phyloP scores from a whole-genome alignment of 108 stramenopile genomes.

The Stephanodiscus triporus region DNA sequence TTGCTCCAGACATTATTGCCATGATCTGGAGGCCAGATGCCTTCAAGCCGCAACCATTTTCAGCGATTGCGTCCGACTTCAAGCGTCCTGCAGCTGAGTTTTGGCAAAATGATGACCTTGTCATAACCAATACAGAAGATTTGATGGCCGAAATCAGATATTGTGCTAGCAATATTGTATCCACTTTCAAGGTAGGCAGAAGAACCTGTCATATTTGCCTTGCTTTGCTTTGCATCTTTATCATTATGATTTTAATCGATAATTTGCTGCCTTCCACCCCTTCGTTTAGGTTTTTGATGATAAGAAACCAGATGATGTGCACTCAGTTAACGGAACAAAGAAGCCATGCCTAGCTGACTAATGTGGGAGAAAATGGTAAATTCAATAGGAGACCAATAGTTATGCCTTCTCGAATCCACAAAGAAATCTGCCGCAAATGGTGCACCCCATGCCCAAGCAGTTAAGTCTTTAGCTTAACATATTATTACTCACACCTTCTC shows the following conservation, averaged over 20 bases:
- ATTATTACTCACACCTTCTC: too few species aligned
- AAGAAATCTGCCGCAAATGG: too few species aligned
- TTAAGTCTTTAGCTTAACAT: too few species aligned
- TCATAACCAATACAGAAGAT: constrained; percentile 66
- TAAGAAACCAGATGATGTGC: constrained; percentile 18
- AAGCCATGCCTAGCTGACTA: background rate
- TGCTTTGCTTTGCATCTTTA: constrained; percentile 3
- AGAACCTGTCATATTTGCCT: background rate
- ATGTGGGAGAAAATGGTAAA: background rate
- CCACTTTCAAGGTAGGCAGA: constrained; percentile 45
- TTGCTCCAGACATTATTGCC: constrained; percentile 76
- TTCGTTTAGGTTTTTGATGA: constrained; percentile 30
- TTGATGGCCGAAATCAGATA: constrained; percentile 62
- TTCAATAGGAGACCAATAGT: too few species aligned
- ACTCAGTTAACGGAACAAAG: constrained; percentile 4
- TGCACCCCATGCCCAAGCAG: too few species aligned
- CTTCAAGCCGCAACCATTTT: constrained; percentile 60
- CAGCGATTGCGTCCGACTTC: constrained; percentile 73
- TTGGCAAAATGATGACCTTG: constrained; percentile 70
- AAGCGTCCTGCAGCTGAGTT: constrained; percentile 51
- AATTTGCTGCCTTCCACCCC: background rate
- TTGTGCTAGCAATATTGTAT: constrained; percentile 52
- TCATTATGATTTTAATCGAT: background rate
- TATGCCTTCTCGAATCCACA: too few species aligned
- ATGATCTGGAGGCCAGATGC: constrained; percentile 77